Percentiles rank a stretch among this genome's conserved stretches.
These are phyloP conservation scores for Aegilops tauschii DNA, from an alignment of 176 grass and related monocot genomes.

Conservation along the genomic window DNA sequence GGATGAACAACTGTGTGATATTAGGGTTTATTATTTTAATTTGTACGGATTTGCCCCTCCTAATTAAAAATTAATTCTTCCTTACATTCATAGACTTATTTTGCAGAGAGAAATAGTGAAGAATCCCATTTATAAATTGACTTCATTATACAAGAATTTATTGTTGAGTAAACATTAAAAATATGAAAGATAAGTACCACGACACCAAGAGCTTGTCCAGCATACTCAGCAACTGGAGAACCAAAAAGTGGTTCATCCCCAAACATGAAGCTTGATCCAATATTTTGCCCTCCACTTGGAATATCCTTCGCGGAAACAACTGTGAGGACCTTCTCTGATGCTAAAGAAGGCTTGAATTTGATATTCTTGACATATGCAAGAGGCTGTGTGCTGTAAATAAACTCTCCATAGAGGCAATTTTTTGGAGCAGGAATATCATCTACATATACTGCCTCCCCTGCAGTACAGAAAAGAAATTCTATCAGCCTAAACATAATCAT, in stretches of 20 bases:
- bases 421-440: slow-evolving; percentile 75
- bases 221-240: slow-evolving; percentile 56
- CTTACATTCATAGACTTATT: background rate
- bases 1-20: too few relatives aligned
- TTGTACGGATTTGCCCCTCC: background rate
- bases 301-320: slow-evolving; percentile 71
- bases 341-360: slow-evolving; percentile 63
- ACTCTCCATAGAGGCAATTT: slow-evolving; percentile 76
- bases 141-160: background rate
- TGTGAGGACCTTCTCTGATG: slow-evolving; percentile 53
- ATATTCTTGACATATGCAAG: slow-evolving; percentile 65
- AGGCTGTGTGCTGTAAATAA: slow-evolving; percentile 71
- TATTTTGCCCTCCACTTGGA: slow-evolving; percentile 69
- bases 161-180: background rate
- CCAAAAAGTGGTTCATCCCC: slow-evolving; percentile 71
- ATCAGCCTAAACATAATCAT: background rate
- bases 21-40: background rate
- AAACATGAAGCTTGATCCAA: slow-evolving; percentile 49
- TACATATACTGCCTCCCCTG: slow-evolving; percentile 85
- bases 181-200: slow-evolving; percentile 49
- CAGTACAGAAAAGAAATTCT: background rate
- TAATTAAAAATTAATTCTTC: background rate
- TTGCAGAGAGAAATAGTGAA: background rate
- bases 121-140: background rate
- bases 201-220: slow-evolving; percentile 64